Percentiles rank a stretch among this genome's conserved stretches.
These are phyloP conservation scores for Limonium bicolor DNA, from an alignment of 148 eudicot genomes.

Conservation along the genomic window DNA sequence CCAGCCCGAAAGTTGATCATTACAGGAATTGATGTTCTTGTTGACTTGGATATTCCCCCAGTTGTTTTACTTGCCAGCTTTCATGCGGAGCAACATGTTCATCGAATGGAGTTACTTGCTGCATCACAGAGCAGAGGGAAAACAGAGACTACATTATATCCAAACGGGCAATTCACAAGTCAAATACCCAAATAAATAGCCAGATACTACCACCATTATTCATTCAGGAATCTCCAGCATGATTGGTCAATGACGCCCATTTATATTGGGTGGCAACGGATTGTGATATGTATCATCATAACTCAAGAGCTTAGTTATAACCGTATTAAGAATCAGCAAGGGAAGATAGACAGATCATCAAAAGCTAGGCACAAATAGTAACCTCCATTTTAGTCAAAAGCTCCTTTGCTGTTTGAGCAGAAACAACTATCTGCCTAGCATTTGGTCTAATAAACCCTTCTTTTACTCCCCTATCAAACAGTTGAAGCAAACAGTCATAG, in stretches of 20 bases:
- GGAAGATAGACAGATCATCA: no score
- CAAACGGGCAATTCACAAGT: background rate
- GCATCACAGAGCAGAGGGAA: conserved; percentile 17
- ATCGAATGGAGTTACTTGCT: conserved; percentile 51
- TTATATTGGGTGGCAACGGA: no score
- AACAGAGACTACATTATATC: background rate
- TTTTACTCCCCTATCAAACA: conserved; percentile 88
- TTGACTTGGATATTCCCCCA: conserved; percentile 48
- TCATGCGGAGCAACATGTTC: conserved; percentile 72
- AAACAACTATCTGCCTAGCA: conserved; percentile 59
- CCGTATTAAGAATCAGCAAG: no score
- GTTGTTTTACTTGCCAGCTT: conserved; percentile 76
- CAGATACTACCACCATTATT: no score
- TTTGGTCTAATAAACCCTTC: conserved; percentile 92
- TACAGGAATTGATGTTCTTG: no score
- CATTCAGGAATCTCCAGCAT: no score
- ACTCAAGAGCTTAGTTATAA: no score
- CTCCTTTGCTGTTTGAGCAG: conserved; percentile 73
- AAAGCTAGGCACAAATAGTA: no score
- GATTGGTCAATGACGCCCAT: no score
- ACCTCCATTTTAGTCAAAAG: conserved; percentile 77
- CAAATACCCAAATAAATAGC: background rate
- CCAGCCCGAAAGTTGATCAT: no score
- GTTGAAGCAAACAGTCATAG: conserved; percentile 61
- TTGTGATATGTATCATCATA: no score